A percentile compares a stretch with the other conserved stretches of the same genome.
Conservation (phyloP, 1,139 yeast genomes). For the Pneumocystis jirovecii region DNA sequence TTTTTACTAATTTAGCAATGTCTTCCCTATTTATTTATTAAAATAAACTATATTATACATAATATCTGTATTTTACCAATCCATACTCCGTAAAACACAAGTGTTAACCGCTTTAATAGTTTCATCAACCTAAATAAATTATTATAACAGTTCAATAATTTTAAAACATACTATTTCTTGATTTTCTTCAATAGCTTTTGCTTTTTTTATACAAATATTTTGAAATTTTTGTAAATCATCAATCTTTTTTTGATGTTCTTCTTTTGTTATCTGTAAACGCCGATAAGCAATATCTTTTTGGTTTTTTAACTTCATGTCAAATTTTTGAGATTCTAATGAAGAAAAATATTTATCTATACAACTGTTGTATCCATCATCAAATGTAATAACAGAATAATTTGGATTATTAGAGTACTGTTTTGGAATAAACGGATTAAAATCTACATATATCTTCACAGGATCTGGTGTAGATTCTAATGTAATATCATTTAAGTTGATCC, state of each 20-base stretch:
- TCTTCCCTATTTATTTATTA: conserved; percentile 28
- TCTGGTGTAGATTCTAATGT: conserved; percentile 24
- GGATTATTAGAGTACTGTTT: conserved; percentile 25
- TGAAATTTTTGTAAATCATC: conserved; percentile 53
- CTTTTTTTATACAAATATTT: conserved; percentile 48
- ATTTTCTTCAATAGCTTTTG: conserved; percentile 55
- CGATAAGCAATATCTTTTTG: conserved; percentile 63
- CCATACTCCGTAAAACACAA: conserved; percentile 72
- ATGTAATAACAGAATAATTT: conserved; percentile 24
- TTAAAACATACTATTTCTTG: conserved; percentile 31
- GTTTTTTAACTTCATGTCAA: conserved; percentile 55
- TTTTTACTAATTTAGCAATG: conserved; percentile 57
- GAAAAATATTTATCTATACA: conserved; percentile 78
- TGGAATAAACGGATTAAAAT: conserved; percentile 76
- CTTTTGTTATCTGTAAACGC: conserved; percentile 57
- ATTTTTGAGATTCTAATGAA: conserved; percentile 66
- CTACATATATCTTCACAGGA: conserved; percentile 44
- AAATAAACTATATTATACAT: background rate
- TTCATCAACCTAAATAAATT: conserved; percentile 36
- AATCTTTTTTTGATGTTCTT: conserved; percentile 59
- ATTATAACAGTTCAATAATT: background rate
- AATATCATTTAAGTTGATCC: conserved; percentile 31
- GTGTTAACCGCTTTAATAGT: conserved; percentile 55
- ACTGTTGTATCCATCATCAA: conserved; percentile 49
- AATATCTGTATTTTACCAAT: conserved; percentile 39